Evolutionary conservation across 1,284 basidiomycete genomes (phyloP).

Genomic region (Coriolopsis trogii): DNA sequence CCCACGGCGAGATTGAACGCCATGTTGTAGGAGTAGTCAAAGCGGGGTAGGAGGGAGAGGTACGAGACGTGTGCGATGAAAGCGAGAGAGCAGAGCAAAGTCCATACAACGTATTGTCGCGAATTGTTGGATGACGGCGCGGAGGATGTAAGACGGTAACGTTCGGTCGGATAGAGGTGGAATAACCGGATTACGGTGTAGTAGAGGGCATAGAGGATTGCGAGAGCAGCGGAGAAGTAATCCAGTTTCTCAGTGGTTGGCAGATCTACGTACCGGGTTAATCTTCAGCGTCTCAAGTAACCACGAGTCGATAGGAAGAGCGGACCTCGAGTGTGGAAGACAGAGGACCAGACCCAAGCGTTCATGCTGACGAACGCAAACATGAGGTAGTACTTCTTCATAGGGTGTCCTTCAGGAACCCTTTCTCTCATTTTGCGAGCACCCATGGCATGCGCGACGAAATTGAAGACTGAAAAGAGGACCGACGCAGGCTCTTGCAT

Average conservation of each 20-base stretch:
- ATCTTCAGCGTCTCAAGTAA: constrained; percentile 3
- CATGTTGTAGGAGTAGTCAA: constrained; percentile 98
- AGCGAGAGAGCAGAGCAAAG: constrained; percentile 47
- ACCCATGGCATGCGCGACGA: constrained; percentile 72
- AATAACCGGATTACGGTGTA: constrained; percentile 78
- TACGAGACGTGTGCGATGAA: constrained; percentile 80
- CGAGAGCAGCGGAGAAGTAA: constrained; percentile 92
- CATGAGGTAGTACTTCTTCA: constrained; percentile 70
- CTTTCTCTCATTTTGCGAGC: constrained; percentile 49
- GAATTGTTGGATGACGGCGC: constrained; percentile 19
- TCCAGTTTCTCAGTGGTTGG: constrained; percentile 89
- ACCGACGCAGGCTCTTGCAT: constrained; percentile 97
- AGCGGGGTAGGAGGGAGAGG: constrained; percentile 74
- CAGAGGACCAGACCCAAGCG: constrained; percentile 90
- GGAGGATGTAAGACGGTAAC: constrained; percentile 30
- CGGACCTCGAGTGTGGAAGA: constrained; percentile 92
- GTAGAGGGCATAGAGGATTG: constrained; percentile 78
- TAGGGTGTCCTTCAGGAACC: constrained; percentile 63
- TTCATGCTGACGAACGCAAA: constrained; percentile 83
- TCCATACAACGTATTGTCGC: constrained; percentile 39
- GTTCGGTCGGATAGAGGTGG: constrained; percentile 65
- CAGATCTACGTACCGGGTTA: constrained; percentile 56
- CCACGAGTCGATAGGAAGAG: constrained; percentile 7
- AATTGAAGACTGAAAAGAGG: constrained; percentile 85
- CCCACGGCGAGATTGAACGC: constrained; percentile 83